Evolutionary conservation across 2,329 filamentous ascomycete genomes (phyloP).

Genomic region (Neoscytalidium dimidiatum): DNA sequence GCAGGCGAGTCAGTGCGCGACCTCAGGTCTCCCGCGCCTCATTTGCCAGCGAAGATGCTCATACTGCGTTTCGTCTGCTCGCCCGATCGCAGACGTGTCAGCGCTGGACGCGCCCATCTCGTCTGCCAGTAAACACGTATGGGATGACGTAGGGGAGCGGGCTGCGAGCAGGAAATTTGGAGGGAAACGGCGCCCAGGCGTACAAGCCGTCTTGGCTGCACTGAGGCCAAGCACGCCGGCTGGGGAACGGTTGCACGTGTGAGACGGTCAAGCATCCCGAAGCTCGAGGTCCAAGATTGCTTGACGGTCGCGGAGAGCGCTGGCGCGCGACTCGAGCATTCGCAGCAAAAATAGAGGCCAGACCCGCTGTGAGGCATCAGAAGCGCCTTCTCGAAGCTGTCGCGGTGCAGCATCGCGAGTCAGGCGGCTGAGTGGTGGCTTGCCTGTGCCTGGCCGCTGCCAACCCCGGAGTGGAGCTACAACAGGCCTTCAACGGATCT

Average conservation of each 20-base stretch:
- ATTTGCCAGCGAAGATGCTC: not conserved
- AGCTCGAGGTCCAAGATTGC: constrained; percentile 3
- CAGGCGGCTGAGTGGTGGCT: not conserved
- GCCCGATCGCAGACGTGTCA: not conserved
- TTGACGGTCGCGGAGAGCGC: not conserved
- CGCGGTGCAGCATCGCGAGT: not conserved
- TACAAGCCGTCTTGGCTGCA: constrained; percentile 2
- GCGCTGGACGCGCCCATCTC: not conserved
- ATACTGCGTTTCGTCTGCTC: not conserved
- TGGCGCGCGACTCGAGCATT: not conserved
- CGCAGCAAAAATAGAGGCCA: not conserved
- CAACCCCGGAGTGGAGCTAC: constrained; percentile 9
- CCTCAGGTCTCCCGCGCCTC: not conserved
- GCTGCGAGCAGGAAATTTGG: not conserved
- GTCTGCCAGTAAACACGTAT: not conserved
- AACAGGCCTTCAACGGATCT: constrained; percentile 3
- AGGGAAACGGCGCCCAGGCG: not conserved
- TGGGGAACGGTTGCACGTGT: not conserved
- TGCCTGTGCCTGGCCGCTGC: too few species aligned
- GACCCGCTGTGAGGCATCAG: not conserved
- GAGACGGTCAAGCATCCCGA: not conserved
- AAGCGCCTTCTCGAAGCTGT: not conserved
- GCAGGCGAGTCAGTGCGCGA: not conserved
- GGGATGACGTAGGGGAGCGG: not conserved
- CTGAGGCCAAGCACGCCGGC: constrained; percentile 2